phyloP scores from a whole-genome alignment of 306 rosid genomes.

The Dryas octopetala region DNA sequence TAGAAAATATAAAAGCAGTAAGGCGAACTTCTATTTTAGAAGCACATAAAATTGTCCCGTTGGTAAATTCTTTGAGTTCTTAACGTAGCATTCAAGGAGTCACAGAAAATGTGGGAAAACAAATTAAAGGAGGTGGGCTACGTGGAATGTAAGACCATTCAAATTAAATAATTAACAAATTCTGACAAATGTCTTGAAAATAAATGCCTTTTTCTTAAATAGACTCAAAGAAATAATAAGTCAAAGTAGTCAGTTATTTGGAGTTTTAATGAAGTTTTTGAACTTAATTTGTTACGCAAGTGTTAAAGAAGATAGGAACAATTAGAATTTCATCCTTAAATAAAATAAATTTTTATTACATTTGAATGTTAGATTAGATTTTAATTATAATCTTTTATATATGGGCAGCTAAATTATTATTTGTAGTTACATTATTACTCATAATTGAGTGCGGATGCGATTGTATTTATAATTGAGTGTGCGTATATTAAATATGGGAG shows the following conservation, averaged over 20 bases:
- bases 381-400: too few relatives aligned
- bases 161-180: not conserved
- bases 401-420: too few relatives aligned
- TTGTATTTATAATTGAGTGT: too few relatives aligned
- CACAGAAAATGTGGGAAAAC: not conserved
- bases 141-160: not conserved
- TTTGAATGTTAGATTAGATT: too few relatives aligned
- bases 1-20: too few relatives aligned
- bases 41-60: not conserved
- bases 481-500: too few relatives aligned
- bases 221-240: not conserved
- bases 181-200: not conserved
- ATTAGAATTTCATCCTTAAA: too few relatives aligned
- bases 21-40: not conserved
- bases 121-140: not conserved
- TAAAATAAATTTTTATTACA: too few relatives aligned
- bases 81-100: not conserved
- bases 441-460: too few relatives aligned
- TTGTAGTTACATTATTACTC: too few relatives aligned
- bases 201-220: not conserved
- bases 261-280: not conserved
- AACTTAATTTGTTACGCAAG: not conserved
- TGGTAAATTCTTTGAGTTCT: too few relatives aligned
- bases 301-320: too few relatives aligned
- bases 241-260: constrained; percentile 2